Conservation (phyloP, 768 basidiomycete species). For the Suillus weaverae region DNA sequence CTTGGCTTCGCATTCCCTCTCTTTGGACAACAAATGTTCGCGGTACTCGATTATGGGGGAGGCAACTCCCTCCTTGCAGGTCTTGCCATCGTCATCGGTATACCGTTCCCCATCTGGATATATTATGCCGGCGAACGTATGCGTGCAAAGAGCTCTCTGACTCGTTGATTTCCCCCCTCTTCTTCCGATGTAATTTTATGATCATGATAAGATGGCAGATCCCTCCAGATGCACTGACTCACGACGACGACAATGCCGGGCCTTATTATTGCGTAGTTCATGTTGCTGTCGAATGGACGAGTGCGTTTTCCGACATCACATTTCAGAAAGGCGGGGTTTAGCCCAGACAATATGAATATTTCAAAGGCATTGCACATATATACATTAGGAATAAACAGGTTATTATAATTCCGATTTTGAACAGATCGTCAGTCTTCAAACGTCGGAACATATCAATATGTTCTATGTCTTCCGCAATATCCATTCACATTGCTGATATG, state of each 20-base stretch:
- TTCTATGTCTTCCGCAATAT: too few relatives aligned
- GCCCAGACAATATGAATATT: background rate
- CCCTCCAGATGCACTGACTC: too few relatives aligned
- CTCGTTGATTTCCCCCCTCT: slow-evolving; percentile 32
- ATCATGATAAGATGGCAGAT: background rate
- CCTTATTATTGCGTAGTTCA: background rate
- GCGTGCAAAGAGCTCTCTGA: background rate
- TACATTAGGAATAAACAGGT: background rate
- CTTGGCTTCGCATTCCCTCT: slow-evolving; percentile 70
- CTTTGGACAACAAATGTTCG: slow-evolving; percentile 40
- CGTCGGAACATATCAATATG: too few relatives aligned
- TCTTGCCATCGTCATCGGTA: background rate
- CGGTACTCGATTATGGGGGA: slow-evolving; percentile 54
- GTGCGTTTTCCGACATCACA: too few relatives aligned
- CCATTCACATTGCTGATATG: too few relatives aligned
- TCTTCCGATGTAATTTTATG: background rate
- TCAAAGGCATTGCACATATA: background rate
- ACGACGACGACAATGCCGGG: too few relatives aligned
- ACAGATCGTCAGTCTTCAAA: too few relatives aligned
- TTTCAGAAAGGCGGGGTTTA: too few relatives aligned
- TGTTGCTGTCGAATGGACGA: too few relatives aligned
- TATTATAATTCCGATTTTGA: background rate
- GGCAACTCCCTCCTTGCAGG: slow-evolving; percentile 53
- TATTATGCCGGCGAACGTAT: background rate
- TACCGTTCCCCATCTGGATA: background rate